Evolutionary conservation across 345 rosid genomes (phyloP), one percentile per base, ranked within the genome.

Genomic region (Rhodamnia rubescens): DNA sequence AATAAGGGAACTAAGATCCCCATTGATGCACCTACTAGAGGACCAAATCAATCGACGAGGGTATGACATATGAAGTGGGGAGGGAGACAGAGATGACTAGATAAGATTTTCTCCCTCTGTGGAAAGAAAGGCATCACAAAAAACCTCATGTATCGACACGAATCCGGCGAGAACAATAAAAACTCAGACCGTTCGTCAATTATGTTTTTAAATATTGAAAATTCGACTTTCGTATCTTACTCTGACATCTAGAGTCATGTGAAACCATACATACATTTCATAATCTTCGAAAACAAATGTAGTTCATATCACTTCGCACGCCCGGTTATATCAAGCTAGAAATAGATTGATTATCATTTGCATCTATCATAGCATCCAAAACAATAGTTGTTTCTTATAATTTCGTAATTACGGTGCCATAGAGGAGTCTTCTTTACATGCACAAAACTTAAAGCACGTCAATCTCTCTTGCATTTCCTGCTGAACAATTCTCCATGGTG

Each of bases 121-220:
- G 12, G 13, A 32, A 32, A 64, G 2, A 64, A 3, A 64, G 24
- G 24, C 44, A 1, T 64, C 44, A 8, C 12, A 0, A 32, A 4
- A 40, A 53, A 53, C 54, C 54, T 53, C 54, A 6, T 6, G 18
- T 20, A 52, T 52, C 54, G 54, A 16, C 20, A 64, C 3, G 3
- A 32, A 32, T 64, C 78, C 0, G 0, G 44, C 44, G 36, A 64
- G 3, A 53, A 64, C 32, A 64, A 32, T 16, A 49, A 49, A 11
- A 49, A 16, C 32, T 4, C 3, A 0, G 16, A 15, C 6, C 2
- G 32, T 14, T 32, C 12, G 0, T 1, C 3, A 8, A 8, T 32
- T 8, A 64, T 32, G 2, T 32, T 64, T 64, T 16, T 16, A 7
- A 8, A 29, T 61, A 7, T 29, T 61, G 32, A 3, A 1, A 0